These are phyloP conservation scores for Fusarium robinianum DNA, from an alignment of 2,329 filamentous ascomycete species.

Conservation along the genomic window DNA sequence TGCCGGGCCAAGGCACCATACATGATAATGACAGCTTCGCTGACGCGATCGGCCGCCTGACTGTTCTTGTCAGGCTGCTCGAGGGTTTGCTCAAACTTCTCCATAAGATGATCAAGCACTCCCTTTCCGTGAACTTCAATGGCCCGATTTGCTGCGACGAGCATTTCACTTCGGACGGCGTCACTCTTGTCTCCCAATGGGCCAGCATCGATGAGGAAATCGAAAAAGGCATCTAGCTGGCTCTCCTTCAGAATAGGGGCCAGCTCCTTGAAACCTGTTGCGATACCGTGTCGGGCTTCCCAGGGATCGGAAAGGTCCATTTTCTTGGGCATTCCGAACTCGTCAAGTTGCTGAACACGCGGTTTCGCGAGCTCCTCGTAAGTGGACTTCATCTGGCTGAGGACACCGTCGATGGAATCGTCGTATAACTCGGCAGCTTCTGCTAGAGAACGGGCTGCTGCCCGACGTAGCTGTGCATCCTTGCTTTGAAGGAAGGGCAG, in stretches of 20 bases:
- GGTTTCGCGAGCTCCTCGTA: constrained; percentile 84
- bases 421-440: constrained; percentile 69
- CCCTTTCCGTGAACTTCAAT: constrained; percentile 81
- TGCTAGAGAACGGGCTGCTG: constrained; percentile 80
- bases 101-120: constrained; percentile 88
- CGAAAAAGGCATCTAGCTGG: constrained; percentile 76
- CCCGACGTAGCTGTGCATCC: constrained; percentile 80
- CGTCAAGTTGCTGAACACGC: constrained; percentile 80
- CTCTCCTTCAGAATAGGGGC: constrained; percentile 69
- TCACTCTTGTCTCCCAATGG: constrained; percentile 83
- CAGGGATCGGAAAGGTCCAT: constrained; percentile 86
- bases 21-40: constrained; percentile 96
- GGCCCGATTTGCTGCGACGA: constrained; percentile 81
- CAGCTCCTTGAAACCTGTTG: constrained; percentile 83
- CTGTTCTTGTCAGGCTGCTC: constrained; percentile 82
- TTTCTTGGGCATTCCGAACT: constrained; percentile 93
- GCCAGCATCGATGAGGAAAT: constrained; percentile 83
- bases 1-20: constrained; percentile 94
- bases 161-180: constrained; percentile 84
- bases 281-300: constrained; percentile 89
- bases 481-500: constrained; percentile 79
- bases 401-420: constrained; percentile 62
- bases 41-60: constrained; percentile 83
- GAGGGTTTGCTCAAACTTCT: constrained; percentile 85
- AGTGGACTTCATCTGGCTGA: constrained; percentile 67